Base-by-base conservation (phyloP, 23 red algal genomes). In the Gracilaria gracilis region DNA sequence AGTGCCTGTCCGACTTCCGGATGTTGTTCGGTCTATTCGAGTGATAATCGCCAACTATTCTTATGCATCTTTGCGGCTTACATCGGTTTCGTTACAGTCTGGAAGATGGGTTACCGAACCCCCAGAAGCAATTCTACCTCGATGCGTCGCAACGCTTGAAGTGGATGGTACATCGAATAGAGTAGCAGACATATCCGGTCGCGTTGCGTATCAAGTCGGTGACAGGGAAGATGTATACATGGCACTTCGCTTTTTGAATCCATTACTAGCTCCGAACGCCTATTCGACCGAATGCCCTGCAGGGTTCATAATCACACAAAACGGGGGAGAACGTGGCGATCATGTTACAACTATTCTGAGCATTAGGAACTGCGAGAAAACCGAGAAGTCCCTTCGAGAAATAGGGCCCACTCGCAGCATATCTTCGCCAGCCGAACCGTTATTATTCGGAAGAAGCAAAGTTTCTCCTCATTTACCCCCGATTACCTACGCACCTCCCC, bases 161-260 rank as follows among this genome's bases (percentile, higher is more conserved):
- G 87, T 74, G 9, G 87, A 90, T 70, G 73, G 87, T 0, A 81
- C 87, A 32, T 14, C 21, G 19, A 74, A 70, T 51, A 50, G 87
- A 28, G 75, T 80, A 20, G 49, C 32, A 69, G 87, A 90, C 28
- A 81, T 90, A 44, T 47, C 57, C 8, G 87, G 87, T 57, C 39
- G 87, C 34, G 32, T 90, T 42, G n/a, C 57, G 11, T 57, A 79
- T 65, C 62, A 53, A 24, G 27, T 65, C 53, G 54, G 49, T 5
- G 20, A 46, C 13, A 32, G 32, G 5, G 36, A 82, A 27, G n/a
- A 33, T 32, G 33, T 17, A 28, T 62, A 6, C 58, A 36, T 83
- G 33, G 73, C 79, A 20, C 81, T 92, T 58, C 64, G 89, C 2
- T 92, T 92, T 73, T 48, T 92, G 39, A 92, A 84, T 84, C 89